Evolutionary conservation across 169 alveolate species (phyloP).

Genomic region (Perkinsus chesapeaki): DNA sequence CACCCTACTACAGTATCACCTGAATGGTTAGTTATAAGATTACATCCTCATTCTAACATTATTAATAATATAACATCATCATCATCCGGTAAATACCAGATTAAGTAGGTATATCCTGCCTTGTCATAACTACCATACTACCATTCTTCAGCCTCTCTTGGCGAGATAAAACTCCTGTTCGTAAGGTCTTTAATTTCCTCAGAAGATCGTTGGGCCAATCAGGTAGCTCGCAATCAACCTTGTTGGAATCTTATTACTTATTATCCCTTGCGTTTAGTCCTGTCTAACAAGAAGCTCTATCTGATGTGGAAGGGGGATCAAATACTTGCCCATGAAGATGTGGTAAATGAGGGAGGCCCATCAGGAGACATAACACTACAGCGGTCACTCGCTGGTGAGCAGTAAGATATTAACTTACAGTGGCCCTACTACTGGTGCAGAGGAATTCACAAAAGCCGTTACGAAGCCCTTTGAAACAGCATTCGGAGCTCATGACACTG

Average conservation of each 20-base stretch:
- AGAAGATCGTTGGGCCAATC: background rate
- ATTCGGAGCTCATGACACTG: background rate
- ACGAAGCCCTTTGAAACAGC: background rate
- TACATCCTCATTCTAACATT: background rate
- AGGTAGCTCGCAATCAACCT: no score
- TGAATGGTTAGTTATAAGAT: background rate
- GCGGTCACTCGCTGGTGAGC: background rate
- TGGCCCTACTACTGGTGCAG: background rate
- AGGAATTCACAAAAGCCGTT: background rate
- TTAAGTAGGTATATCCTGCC: background rate
- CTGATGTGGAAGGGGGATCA: no score
- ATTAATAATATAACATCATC: background rate
- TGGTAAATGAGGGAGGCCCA: no score
- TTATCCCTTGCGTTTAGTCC: no score
- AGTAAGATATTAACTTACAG: background rate
- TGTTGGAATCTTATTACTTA: no score
- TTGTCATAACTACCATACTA: background rate
- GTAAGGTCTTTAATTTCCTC: background rate
- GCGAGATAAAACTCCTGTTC: background rate
- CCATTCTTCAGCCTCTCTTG: background rate
- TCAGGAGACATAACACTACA: no score
- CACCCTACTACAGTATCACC: background rate
- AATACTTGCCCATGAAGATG: no score
- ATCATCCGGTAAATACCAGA: background rate
- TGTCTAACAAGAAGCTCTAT: no score